Conservation (phyloP, 2,329 filamentous ascomycete species). For the Ophiostoma himal-ulmi region DNA sequence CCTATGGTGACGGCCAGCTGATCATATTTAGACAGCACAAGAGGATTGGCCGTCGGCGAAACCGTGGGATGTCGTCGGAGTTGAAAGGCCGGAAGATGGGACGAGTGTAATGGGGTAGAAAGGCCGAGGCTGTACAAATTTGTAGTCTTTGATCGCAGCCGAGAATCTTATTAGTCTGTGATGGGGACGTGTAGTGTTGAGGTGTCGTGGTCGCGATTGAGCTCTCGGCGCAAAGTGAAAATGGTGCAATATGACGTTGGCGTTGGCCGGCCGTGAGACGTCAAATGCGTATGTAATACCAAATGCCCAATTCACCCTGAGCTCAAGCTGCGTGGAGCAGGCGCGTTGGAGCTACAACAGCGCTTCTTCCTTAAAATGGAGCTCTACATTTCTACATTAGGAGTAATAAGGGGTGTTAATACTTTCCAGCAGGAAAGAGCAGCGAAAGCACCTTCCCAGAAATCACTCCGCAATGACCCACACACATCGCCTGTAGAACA, state of each 20-base stretch:
- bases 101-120: background rate
- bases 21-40: background rate
- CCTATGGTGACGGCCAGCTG: conserved; percentile 7
- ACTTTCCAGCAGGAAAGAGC: background rate
- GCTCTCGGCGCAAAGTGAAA: background rate
- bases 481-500: background rate
- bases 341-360: conserved; percentile 11
- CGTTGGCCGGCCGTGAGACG: background rate
- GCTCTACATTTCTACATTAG: background rate
- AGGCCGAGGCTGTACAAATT: background rate
- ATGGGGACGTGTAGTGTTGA: no score
- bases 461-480: background rate
- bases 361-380: background rate
- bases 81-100: background rate
- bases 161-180: background rate
- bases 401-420: background rate
- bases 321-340: background rate
- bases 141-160: background rate
- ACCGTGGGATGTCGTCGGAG: background rate
- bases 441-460: background rate
- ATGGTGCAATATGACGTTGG: conserved; percentile 8
- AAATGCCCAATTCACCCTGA: background rate
- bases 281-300: background rate
- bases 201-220: background rate
- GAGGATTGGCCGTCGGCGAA: background rate